A percentile compares a stretch with the other conserved stretches of the same genome.
These are phyloP conservation scores for Rostrohypoxylon terebratum DNA, from an alignment of 495 filamentous ascomycete genomes.

Conservation along the genomic window DNA sequence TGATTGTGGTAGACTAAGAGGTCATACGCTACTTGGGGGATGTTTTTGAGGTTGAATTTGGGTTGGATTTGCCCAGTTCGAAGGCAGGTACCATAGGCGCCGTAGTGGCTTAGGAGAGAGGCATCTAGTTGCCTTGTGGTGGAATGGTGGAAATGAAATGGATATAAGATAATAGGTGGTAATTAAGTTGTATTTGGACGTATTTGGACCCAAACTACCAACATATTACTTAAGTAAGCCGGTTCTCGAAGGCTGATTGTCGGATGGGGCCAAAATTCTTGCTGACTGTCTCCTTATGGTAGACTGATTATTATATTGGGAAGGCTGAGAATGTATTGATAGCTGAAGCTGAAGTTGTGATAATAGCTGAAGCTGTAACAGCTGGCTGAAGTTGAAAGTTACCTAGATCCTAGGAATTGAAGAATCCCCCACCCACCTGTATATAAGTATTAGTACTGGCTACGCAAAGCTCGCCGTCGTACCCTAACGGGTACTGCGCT, in stretches of 20 bases:
- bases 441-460: no score
- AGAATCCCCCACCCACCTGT: neutral
- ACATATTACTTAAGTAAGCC: conserved; percentile 1
- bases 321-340: neutral
- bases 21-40: conserved; percentile 19
- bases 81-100: neutral
- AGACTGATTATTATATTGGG: neutral
- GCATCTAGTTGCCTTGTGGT: conserved; percentile 5
- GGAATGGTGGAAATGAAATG: conserved; percentile 1
- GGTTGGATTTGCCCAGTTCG: neutral
- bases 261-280: conserved; percentile 7
- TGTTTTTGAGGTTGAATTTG: neutral
- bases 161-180: neutral
- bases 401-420: no score
- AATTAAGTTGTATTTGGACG: neutral
- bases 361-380: neutral
- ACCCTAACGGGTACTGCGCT: no score
- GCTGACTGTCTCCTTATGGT: conserved; percentile 16
- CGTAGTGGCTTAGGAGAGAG: neutral
- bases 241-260: conserved; percentile 7
- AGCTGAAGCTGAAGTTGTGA: neutral
- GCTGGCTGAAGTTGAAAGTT: neutral
- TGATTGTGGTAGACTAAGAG: neutral
- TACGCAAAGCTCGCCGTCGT: no score
- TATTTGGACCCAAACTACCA: neutral